Percentiles rank a stretch among this genome's conserved stretches.
Evolutionary conservation across 768 basidiomycete genomes (phyloP).

Genomic region (Phylloporus sp.): DNA sequence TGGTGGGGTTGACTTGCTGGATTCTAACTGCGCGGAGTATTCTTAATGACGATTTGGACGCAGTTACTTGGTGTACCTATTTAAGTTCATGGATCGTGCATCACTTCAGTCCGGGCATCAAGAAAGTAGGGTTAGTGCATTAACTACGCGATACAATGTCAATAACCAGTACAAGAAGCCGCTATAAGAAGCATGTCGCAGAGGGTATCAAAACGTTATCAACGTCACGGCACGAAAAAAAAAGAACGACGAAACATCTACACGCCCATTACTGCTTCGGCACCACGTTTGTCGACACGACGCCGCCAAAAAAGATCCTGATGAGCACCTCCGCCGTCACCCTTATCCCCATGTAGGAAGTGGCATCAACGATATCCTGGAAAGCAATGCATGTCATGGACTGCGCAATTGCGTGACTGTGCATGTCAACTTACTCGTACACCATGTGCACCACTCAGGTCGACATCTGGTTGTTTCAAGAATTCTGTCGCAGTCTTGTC

Average conservation of each 20-base stretch:
- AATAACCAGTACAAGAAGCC: too few species aligned
- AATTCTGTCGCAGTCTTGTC: slow-evolving; percentile 36
- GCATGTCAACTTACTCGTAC: slow-evolving; percentile 37
- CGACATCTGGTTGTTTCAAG: slow-evolving; percentile 54
- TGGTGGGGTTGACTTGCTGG: too few species aligned
- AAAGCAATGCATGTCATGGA: background rate
- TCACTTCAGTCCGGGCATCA: too few species aligned
- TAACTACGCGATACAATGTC: too few species aligned
- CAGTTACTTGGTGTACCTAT: too few species aligned
- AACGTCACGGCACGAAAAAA: background rate
- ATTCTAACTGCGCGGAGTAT: too few species aligned
- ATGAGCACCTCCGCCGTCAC: slow-evolving; percentile 46
- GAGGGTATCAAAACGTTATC: background rate
- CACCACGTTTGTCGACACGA: slow-evolving; percentile 37
- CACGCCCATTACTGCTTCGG: slow-evolving; percentile 18
- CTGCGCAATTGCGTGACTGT: too few species aligned
- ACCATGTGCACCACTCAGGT: slow-evolving; percentile 36
- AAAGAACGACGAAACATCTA: too few species aligned
- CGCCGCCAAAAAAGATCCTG: slow-evolving; percentile 65
- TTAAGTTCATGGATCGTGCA: too few species aligned
- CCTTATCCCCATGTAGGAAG: slow-evolving; percentile 42
- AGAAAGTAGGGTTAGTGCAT: too few species aligned
- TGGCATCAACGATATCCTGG: slow-evolving; percentile 70
- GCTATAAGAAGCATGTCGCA: too few species aligned
- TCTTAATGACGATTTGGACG: too few species aligned